These are phyloP conservation scores for Apiospora aurea DNA, from an alignment of 2,329 filamentous ascomycete genomes.

Conservation along the genomic window DNA sequence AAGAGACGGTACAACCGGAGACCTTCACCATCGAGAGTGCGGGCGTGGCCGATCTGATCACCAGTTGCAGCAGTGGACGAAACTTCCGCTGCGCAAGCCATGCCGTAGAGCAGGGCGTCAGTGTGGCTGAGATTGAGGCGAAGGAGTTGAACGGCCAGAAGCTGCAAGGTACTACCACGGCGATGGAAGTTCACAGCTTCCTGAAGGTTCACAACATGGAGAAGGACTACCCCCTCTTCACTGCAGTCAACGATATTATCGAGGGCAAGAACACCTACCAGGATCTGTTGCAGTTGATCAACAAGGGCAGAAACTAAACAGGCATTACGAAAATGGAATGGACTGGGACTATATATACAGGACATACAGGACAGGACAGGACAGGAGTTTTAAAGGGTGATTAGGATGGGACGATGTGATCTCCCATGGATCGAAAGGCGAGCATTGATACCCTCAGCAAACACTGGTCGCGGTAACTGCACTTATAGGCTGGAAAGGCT, in stretches of 20 bases:
- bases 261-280: slow-evolving; percentile 78
- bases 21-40: slow-evolving; percentile 98
- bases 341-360: slow-evolving; percentile 15
- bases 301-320: neutral
- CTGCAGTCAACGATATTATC: slow-evolving; percentile 83
- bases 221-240: slow-evolving; percentile 89
- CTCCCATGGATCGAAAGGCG: neutral
- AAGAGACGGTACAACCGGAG: slow-evolving; percentile 76
- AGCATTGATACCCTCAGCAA: slow-evolving; percentile 21
- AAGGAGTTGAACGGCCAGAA: slow-evolving; percentile 95
- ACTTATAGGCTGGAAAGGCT: slow-evolving; percentile 3
- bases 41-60: slow-evolving; percentile 94
- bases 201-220: slow-evolving; percentile 80
- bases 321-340: neutral
- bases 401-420: neutral
- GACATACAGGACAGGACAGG: slow-evolving; percentile 20
- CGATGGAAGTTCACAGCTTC: slow-evolving; percentile 89
- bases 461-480: slow-evolving; percentile 17
- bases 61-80: slow-evolving; percentile 87
- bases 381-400: neutral
- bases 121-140: slow-evolving; percentile 86
- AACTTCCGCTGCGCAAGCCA: slow-evolving; percentile 96
- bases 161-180: slow-evolving; percentile 94
- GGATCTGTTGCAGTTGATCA: slow-evolving; percentile 77
- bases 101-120: slow-evolving; percentile 78